Conservation (phyloP, 2,329 filamentous ascomycete genomes). For the Xylaria sp. region DNA sequence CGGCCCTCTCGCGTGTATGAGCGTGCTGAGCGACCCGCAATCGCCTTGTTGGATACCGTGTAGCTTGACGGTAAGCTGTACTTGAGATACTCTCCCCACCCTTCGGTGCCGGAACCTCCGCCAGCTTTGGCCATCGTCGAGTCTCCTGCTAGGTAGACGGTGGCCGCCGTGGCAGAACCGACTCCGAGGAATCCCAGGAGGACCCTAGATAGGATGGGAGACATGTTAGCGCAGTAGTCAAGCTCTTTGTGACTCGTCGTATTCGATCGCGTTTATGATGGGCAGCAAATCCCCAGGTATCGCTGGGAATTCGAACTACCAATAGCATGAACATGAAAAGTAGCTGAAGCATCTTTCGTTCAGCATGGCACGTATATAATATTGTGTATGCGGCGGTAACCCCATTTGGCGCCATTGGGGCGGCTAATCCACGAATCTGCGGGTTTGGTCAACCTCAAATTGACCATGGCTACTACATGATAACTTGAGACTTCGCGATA, state of each 20-base stretch:
- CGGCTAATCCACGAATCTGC: slow-evolving; percentile 10
- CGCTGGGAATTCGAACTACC: background rate
- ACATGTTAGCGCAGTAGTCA: background rate
- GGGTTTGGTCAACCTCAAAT: background rate
- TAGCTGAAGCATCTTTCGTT: background rate
- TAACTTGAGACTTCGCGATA: slow-evolving; percentile 19
- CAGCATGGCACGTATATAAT: background rate
- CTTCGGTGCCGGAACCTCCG: slow-evolving; percentile 59
- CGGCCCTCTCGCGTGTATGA: slow-evolving; percentile 74
- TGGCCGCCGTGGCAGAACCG: slow-evolving; percentile 47
- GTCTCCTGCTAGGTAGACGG: slow-evolving; percentile 69
- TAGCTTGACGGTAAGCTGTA: slow-evolving; percentile 58
- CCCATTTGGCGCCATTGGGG: slow-evolving; percentile 9
- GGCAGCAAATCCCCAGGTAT: background rate
- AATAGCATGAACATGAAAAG: background rate
- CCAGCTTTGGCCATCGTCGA: slow-evolving; percentile 68
- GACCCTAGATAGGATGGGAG: slow-evolving; percentile 1
- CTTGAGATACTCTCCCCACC: slow-evolving; percentile 71
- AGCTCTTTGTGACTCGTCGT: background rate
- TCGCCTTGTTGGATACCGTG: slow-evolving; percentile 71
- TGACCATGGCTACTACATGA: slow-evolving; percentile 8
- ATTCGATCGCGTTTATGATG: background rate
- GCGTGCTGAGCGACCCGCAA: slow-evolving; percentile 73
- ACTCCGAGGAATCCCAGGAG: slow-evolving; percentile 32
- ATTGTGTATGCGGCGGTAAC: background rate